These are phyloP conservation scores for Pythium pyrilobum DNA, from an alignment of 352 stramenopile species.

Conservation along the genomic window DNA sequence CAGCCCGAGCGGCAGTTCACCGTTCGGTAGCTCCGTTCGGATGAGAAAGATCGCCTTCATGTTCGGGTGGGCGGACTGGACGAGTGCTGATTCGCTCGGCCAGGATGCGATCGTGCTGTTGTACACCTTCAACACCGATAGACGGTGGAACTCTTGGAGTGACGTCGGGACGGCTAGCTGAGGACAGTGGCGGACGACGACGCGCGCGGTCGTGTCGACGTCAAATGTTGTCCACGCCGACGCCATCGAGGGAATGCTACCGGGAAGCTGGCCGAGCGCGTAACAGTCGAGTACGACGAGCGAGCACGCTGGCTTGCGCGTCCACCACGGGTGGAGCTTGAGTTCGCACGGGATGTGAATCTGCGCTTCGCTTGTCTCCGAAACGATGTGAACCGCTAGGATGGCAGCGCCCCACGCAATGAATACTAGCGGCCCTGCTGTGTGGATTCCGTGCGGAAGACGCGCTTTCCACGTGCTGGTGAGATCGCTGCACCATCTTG, in stretches of 20 bases:
- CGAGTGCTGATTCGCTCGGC: not conserved
- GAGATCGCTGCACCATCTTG: too few relatives aligned
- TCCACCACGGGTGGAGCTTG: not conserved
- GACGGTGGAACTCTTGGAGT: not conserved
- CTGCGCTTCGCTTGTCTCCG: not conserved
- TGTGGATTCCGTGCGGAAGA: too few relatives aligned
- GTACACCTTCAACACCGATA: slow-evolving; percentile 8
- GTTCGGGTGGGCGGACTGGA: not conserved
- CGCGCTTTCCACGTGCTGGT: not conserved
- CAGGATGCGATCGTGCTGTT: slow-evolving; percentile 5
- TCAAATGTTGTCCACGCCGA: not conserved
- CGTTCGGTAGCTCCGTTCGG: not conserved
- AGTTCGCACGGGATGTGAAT: not conserved
- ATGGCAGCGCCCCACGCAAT: not conserved
- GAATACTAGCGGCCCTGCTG: not conserved
- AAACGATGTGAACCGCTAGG: not conserved
- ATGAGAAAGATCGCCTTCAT: not conserved
- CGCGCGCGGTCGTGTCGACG: not conserved
- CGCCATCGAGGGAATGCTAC: not conserved
- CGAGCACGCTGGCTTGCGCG: not conserved
- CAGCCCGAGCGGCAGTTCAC: not conserved
- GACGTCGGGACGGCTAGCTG: not conserved
- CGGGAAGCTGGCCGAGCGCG: not conserved
- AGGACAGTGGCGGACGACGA: slow-evolving; percentile 9
- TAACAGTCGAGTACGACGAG: slow-evolving; percentile 6